Evolutionary conservation across 106 monocot genomes (phyloP).

Genomic region (Dioscorea alata): DNA sequence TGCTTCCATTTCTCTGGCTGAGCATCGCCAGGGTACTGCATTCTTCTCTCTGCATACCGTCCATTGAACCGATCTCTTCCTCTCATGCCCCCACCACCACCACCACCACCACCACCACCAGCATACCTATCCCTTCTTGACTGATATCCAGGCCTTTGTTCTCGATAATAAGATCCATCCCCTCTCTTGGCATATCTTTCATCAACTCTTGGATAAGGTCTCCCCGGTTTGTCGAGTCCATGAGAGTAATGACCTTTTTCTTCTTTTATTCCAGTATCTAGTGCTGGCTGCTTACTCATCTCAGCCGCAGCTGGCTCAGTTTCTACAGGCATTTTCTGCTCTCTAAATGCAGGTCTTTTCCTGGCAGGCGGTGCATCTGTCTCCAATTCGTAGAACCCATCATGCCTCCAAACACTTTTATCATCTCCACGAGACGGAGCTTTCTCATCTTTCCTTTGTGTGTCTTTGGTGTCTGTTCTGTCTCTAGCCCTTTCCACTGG

Average conservation of each 20-base stretch:
- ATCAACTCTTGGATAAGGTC: conserved; percentile 12
- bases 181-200: conserved; percentile 26
- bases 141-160: conserved; percentile 24
- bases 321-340: conserved; percentile 41
- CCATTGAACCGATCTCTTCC: conserved; percentile 34
- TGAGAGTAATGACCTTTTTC: conserved; percentile 19
- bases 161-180: conserved; percentile 15
- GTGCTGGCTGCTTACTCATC: conserved; percentile 9
- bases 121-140: conserved; percentile 29
- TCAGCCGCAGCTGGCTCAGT: conserved; percentile 17
- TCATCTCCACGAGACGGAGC: conserved; percentile 17
- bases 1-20: conserved; percentile 89
- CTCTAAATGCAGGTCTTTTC: conserved; percentile 61
- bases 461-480: conserved; percentile 9
- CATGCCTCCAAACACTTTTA: conserved; percentile 46
- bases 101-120: conserved; percentile 1
- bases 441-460: conserved; percentile 8
- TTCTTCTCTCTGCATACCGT: conserved; percentile 20
- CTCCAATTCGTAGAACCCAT: conserved; percentile 50
- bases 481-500: conserved; percentile 16
- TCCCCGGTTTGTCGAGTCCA: conserved; percentile 16
- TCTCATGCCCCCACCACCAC: conserved; percentile 16
- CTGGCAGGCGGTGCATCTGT: conserved; percentile 27
- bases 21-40: conserved; percentile 13
- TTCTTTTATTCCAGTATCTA: conserved; percentile 19